phyloP scores from a whole-genome alignment of 257 asterid genomes.

The Solanum appendiculatum region DNA sequence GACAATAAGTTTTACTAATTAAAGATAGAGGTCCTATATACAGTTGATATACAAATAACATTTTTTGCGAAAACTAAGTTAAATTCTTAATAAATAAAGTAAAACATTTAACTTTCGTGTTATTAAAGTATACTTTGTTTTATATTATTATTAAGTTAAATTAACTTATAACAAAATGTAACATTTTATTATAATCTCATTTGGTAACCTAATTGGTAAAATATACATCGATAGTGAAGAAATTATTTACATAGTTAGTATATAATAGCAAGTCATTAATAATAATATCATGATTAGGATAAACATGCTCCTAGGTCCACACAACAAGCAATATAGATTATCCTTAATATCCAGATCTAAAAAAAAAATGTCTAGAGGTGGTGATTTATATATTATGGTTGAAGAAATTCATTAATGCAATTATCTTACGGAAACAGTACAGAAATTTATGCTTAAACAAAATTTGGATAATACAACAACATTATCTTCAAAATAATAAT shows the following conservation, averaged over 20 bases:
- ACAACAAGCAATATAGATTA: neutral
- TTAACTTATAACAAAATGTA: neutral
- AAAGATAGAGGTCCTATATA: neutral
- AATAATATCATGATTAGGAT: neutral
- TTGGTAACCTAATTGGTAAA: neutral
- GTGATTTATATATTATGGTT: neutral
- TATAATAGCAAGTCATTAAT: neutral
- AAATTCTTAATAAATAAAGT: neutral
- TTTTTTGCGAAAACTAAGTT: neutral
- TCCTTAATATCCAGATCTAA: neutral
- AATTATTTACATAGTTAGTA: neutral
- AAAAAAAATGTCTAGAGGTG: neutral
- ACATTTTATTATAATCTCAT: neutral
- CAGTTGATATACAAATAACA: neutral
- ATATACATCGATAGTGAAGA: neutral
- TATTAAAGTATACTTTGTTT: no score
- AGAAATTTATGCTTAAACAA: neutral
- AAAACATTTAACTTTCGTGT: fast-evolving
- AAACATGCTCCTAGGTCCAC: neutral
- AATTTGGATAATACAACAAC: neutral
- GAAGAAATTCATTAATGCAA: neutral
- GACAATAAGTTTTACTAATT: no score
- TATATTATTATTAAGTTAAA: neutral
- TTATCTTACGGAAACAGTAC: neutral
- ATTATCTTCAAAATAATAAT: neutral